These are phyloP conservation scores for Ganoderma boninense DNA, from an alignment of 1,284 basidiomycete genomes.

Conservation along the genomic window DNA sequence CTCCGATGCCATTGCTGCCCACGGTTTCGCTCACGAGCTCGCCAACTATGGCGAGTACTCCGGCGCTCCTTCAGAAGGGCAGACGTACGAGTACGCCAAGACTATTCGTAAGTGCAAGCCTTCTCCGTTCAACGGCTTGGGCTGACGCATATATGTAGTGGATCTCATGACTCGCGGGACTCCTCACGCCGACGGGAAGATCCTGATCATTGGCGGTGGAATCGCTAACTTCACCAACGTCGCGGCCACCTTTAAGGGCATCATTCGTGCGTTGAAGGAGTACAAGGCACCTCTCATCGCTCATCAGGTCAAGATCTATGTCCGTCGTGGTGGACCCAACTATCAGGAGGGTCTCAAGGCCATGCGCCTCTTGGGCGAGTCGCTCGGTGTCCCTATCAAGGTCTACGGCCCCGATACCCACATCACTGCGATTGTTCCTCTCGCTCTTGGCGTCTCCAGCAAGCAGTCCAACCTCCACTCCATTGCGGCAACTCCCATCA, in stretches of 20 bases:
- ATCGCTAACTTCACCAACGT: slow-evolving; percentile 99
- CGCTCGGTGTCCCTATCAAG: slow-evolving; percentile 95
- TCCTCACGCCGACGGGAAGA: slow-evolving; percentile 89
- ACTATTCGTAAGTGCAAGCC: slow-evolving; percentile 78
- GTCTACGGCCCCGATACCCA: slow-evolving; percentile 98
- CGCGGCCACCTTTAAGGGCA: slow-evolving; percentile 99
- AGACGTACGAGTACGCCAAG: slow-evolving; percentile 99
- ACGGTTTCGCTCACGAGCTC: slow-evolving; percentile 96
- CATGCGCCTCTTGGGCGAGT: slow-evolving; percentile 98
- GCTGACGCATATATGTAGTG: slow-evolving; percentile 51
- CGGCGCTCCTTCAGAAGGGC: slow-evolving; percentile 97
- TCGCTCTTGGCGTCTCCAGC: slow-evolving; percentile 87
- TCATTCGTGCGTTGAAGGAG: slow-evolving; percentile 96
- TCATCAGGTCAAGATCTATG: slow-evolving; percentile 93
- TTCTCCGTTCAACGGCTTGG: background rate
- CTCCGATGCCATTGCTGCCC: slow-evolving; percentile 96
- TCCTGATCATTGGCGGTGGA: slow-evolving; percentile 99
- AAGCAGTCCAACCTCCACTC: slow-evolving; percentile 48
- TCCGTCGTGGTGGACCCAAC: slow-evolving; percentile 98
- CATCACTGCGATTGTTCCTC: slow-evolving; percentile 98
- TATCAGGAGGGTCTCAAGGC: slow-evolving; percentile 99
- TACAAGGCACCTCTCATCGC: slow-evolving; percentile 87
- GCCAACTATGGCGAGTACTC: slow-evolving; percentile 99
- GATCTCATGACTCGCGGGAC: slow-evolving; percentile 95
- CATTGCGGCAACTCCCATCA: slow-evolving; percentile 48